These are phyloP conservation scores for Cladorrhinum sp. DNA, from an alignment of 2,329 filamentous ascomycete genomes.

Conservation along the genomic window DNA sequence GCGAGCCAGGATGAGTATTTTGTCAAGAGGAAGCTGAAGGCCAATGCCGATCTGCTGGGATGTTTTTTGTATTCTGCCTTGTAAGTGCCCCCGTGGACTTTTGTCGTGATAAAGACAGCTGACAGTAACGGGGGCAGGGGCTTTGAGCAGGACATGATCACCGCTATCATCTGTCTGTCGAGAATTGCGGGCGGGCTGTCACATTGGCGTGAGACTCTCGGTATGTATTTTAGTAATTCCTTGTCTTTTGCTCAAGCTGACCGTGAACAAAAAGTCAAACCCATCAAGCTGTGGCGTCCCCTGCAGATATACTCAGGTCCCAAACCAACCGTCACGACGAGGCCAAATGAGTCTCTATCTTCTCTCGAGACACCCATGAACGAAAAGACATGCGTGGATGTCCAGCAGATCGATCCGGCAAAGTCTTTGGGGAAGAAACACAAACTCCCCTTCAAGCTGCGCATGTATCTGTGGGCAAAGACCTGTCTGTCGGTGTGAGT, in stretches of 20 bases:
- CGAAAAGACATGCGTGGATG: not conserved
- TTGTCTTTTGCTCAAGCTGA: not conserved
- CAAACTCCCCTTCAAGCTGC: constrained; percentile 2
- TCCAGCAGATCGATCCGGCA: not conserved
- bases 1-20: constrained; percentile 11
- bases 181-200: constrained; percentile 1
- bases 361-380: not conserved
- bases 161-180: constrained; percentile 3
- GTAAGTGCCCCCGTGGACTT: not conserved
- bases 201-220: constrained; percentile 6
- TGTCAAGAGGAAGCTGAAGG: constrained; percentile 5
- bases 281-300: constrained; percentile 6
- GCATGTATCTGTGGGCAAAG: constrained; percentile 1
- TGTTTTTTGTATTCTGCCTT: constrained; percentile 8
- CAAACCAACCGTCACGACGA: not conserved
- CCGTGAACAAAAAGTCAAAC: not conserved
- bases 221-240: not conserved
- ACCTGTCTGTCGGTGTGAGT: not conserved
- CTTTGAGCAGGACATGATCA: constrained; percentile 10
- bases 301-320: constrained; percentile 2
- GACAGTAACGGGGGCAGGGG: not conserved
- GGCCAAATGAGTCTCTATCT: not conserved
- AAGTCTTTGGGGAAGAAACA: not conserved
- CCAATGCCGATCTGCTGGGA: constrained; percentile 10
- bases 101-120: not conserved